phyloP scores from a whole-genome alignment of 1,284 basidiomycete genomes.

The Cutaneotrichosporon sp. region DNA sequence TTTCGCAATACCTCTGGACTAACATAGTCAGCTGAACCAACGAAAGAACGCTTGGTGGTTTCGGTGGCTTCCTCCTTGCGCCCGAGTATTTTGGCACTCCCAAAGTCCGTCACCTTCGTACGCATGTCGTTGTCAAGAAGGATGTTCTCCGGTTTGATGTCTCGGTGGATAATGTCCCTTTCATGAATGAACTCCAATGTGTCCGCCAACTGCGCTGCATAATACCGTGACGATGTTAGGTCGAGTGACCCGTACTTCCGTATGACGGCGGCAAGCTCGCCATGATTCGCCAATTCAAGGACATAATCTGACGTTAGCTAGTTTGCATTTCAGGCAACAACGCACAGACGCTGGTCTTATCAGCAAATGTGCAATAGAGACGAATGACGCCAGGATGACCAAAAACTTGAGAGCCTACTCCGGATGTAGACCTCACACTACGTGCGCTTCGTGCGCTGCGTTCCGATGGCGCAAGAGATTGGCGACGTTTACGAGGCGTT shows the following conservation, averaged over 20 bases:
- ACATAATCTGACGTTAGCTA: conserved; percentile 66
- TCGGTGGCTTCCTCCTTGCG: conserved; percentile 47
- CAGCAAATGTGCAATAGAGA: conserved; percentile 77
- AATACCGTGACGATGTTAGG: conserved; percentile 66
- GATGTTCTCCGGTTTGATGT: conserved; percentile 83
- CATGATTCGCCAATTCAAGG: conserved; percentile 80
- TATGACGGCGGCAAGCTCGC: conserved; percentile 77
- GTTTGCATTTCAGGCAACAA: conserved; percentile 21
- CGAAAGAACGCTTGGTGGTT: conserved; percentile 62
- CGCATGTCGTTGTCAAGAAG: conserved; percentile 77
- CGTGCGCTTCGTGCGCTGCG: conserved; percentile 25
- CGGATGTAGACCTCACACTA: no score
- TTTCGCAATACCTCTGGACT: conserved; percentile 82
- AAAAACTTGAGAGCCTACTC: neutral
- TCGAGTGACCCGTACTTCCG: conserved; percentile 74
- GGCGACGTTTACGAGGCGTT: conserved; percentile 27
- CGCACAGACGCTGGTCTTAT: conserved; percentile 75
- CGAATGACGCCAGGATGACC: conserved; percentile 78
- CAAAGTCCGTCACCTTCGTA: conserved; percentile 95
- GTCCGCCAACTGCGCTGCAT: conserved; percentile 80
- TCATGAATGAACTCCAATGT: conserved; percentile 84
- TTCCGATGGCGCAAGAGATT: conserved; percentile 35
- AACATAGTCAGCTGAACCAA: conserved; percentile 94
- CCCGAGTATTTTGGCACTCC: conserved; percentile 82
- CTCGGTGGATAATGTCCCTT: conserved; percentile 81